Evolutionary conservation across 805 yeast genomes (phyloP), one percentile per base, ranked within the genome.

Genomic region (Lachancea fermentati): DNA sequence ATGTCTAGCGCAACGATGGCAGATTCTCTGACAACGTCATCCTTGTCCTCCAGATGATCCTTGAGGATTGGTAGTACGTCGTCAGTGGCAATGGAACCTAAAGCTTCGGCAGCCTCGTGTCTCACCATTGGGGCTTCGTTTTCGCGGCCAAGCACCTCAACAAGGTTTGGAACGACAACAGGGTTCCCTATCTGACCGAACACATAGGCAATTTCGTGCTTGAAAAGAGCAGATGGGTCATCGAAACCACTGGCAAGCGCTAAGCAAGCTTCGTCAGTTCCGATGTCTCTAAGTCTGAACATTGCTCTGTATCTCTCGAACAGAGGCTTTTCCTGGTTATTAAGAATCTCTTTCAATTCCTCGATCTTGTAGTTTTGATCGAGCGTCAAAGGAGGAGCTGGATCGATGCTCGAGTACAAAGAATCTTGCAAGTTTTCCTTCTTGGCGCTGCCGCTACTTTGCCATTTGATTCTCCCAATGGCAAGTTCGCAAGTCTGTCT

Each of bases 41-140:
- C 96, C 45, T 76, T 71, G 62, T 93, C 98, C 50, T 76, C 70
- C 54, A 89, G 73, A 62, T 85, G 85, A 33, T 79, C 69, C 61
- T 84, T 75, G 57, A 94, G 76, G 26, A 93, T 82, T 12, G 97
- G 96, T 49, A 91, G 72, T 29, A 91, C 95, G 44, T 91, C 97
- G 55, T 86, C 96, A 7, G 97, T 86, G 19, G 96, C 97, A 60
- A 93, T 93, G 19, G 95, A 78, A 19, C 98, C 98, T 54, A 94
- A 73, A 18, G 98, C 98, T 68, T 93, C 99, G 18, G 97, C 98
- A 43, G 97, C 98, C 69, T 93, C 99, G 62, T 93, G 99, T 68
- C 99, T 83, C 25, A 94, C 98, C 99, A 93, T 93, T 48, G 94
- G 95, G 39, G 95, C 97, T 69, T 93, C 96, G 12, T 66, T 58